A percentile compares a stretch with the other conserved stretches of the same genome.
phyloP scores from a whole-genome alignment of 2,329 filamentous ascomycete species.

The Tolypocladium amazonense region DNA sequence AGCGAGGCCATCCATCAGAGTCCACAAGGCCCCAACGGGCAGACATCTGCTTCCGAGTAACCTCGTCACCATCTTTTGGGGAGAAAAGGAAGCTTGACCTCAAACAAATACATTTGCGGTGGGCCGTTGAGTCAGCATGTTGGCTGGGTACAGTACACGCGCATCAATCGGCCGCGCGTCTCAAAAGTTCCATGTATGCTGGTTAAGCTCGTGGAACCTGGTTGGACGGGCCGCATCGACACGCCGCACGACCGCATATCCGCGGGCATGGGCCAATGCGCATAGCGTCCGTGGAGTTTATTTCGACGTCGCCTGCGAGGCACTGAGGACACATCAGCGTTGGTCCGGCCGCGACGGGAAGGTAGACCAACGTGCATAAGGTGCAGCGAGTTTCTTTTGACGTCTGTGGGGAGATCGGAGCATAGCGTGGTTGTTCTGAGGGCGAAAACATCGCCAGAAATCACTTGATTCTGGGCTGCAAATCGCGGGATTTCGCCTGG shows the following conservation, averaged over 20 bases:
- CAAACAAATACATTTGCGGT: neutral
- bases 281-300: neutral
- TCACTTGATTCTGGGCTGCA: neutral
- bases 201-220: neutral
- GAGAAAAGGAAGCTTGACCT: neutral
- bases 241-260: neutral
- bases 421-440: neutral
- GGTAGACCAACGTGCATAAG: too few relatives aligned
- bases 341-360: too few relatives aligned
- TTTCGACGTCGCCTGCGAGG: neutral
- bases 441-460: neutral
- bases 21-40: neutral
- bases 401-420: neutral
- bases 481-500: neutral
- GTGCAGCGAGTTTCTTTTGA: too few relatives aligned
- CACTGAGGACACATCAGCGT: too few relatives aligned
- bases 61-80: neutral
- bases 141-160: neutral
- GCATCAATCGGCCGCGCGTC: neutral
- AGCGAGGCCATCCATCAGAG: neutral
- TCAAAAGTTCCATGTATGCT: neutral
- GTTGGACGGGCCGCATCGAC: neutral
- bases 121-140: neutral
- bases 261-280: neutral
- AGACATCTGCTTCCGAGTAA: neutral